A percentile compares a stretch with the other conserved stretches of the same genome.
Evolutionary conservation across 495 filamentous ascomycete species (phyloP).

Genomic region (Tuber calosporum): DNA sequence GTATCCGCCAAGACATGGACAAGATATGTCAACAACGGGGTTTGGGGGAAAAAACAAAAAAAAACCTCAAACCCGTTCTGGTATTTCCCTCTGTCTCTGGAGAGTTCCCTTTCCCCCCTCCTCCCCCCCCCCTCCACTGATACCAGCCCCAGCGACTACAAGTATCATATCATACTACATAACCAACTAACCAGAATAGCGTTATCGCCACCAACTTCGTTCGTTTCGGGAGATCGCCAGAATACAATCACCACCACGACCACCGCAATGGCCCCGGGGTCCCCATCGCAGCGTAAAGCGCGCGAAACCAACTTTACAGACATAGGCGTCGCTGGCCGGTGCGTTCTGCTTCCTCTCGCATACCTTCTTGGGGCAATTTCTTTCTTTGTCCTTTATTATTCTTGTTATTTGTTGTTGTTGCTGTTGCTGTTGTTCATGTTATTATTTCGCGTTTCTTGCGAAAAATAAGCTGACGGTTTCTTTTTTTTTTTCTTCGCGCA

Average conservation of each 20-base stretch:
- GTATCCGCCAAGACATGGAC: not conserved
- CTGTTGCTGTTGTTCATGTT: too few species aligned
- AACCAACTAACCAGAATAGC: not conserved
- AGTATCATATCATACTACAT: too few species aligned
- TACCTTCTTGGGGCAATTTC: not conserved
- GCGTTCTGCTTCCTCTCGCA: conserved; percentile 9
- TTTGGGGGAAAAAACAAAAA: too few species aligned
- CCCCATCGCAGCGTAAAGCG: conserved; percentile 40
- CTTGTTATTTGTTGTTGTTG: too few species aligned
- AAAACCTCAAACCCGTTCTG: not conserved
- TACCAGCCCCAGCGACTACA: not conserved
- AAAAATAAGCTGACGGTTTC: not conserved
- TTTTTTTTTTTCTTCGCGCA: conserved; percentile 9
- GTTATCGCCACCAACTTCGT: not conserved
- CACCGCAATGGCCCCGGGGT: conserved; percentile 18
- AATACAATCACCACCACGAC: not conserved
- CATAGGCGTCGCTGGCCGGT: conserved; percentile 61
- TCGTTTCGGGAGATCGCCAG: not conserved
- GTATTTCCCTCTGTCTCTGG: not conserved
- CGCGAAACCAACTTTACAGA: conserved; percentile 58
- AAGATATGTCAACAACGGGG: not conserved
- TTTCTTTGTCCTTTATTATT: conserved; percentile 22
- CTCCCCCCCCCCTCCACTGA: conserved; percentile 2
- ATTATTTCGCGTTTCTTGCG: conserved; percentile 4
- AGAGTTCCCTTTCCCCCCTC: not conserved